Conservation (phyloP, 305 asterid genomes). For the Coffea humblotiana region DNA sequence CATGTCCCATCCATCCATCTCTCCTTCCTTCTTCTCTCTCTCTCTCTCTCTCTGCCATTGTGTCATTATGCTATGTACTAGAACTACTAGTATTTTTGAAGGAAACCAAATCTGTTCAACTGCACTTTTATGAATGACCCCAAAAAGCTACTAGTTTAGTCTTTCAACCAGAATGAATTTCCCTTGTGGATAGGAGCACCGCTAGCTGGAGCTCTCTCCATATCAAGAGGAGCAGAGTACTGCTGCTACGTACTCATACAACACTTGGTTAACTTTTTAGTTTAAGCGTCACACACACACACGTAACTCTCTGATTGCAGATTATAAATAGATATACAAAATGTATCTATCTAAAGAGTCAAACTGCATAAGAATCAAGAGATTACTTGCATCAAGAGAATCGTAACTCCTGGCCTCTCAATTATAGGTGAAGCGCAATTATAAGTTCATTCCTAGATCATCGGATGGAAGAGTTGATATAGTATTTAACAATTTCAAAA, state of each 20-base stretch:
- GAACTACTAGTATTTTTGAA: background rate
- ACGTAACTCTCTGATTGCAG: background rate
- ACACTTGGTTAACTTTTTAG: background rate
- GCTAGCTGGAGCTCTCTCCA: background rate
- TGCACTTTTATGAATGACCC: slow-evolving; percentile 5
- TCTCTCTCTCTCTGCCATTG: background rate
- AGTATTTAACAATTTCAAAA: no score
- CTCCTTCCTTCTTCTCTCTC: background rate
- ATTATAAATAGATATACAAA: no score
- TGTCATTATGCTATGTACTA: slow-evolving; percentile 1
- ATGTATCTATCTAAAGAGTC: background rate
- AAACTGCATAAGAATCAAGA: background rate
- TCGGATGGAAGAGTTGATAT: background rate
- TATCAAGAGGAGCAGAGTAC: no score
- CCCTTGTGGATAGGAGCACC: background rate
- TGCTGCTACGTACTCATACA: no score
- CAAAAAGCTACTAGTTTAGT: background rate
- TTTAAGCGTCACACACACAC: background rate
- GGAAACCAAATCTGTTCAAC: slow-evolving; percentile 18
- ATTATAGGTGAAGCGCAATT: background rate
- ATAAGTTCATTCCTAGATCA: background rate
- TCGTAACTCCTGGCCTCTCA: no score
- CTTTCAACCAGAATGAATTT: slow-evolving; percentile 9
- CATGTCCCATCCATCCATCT: slow-evolving; percentile 4
- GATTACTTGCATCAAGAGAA: background rate